These are phyloP conservation scores for Diaporthe batatas DNA, from an alignment of 2,329 filamentous ascomycete species.

Conservation along the genomic window DNA sequence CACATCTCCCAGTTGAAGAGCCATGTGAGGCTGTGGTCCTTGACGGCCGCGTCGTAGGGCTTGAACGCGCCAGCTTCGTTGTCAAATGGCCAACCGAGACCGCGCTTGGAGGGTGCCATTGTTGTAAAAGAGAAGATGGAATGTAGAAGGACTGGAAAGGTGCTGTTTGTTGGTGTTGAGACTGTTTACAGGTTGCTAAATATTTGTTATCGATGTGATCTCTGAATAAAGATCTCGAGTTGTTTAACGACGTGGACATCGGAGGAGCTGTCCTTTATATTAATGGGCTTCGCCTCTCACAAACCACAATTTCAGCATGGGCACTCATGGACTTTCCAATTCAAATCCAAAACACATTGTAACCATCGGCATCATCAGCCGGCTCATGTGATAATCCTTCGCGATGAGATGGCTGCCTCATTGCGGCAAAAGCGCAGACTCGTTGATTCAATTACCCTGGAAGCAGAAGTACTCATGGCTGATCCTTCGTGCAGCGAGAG, in stretches of 20 bases:
- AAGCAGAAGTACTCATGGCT: not conserved
- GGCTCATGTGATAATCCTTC: slow-evolving; percentile 10
- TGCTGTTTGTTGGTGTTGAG: not conserved
- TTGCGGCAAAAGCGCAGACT: not conserved
- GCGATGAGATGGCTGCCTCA: slow-evolving; percentile 10
- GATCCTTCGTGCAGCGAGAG: not conserved
- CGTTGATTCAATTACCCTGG: not conserved
- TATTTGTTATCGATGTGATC: not conserved
- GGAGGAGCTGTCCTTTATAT: slow-evolving; percentile 5
- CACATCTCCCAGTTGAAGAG: slow-evolving; percentile 40
- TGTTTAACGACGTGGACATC: not conserved
- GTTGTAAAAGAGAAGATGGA: not conserved
- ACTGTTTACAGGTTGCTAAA: not conserved
- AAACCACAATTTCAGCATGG: not conserved
- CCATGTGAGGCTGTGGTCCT: slow-evolving; percentile 30
- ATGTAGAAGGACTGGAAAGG: not conserved
- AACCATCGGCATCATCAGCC: not conserved
- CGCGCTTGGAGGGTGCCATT: slow-evolving; percentile 39
- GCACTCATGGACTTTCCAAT: not conserved
- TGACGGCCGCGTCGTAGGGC: slow-evolving; percentile 25
- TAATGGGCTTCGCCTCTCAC: not conserved
- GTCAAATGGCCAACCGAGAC: slow-evolving; percentile 37
- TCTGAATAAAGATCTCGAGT: not conserved
- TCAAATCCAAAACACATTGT: not conserved
- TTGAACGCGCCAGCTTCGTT: slow-evolving; percentile 28